Base-by-base conservation (phyloP, 2,329 filamentous ascomycete genomes). In the Alternaria longipes region DNA sequence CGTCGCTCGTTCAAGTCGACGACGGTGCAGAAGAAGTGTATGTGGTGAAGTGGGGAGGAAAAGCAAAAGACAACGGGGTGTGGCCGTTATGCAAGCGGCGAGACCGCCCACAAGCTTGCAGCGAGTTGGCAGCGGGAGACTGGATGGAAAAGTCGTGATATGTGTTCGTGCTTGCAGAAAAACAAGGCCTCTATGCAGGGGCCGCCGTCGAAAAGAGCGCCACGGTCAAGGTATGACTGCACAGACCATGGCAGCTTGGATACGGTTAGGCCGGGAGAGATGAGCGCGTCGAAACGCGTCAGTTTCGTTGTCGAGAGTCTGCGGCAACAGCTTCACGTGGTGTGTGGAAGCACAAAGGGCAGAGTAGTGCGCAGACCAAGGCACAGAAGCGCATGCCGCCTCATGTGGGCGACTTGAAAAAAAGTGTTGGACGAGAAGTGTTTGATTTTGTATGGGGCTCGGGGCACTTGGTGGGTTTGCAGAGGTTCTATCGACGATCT, bases 121-220 rank as follows among this genome's bases (percentile, higher is more conserved):
- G 50, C 38, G 51, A 22, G 59, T 56, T 67, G 65, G 65, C 60
- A 63, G 60, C 58, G 56, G 62, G 56, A 60, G 59, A 59, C 52
- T 64, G 64, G 64, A 56, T 44, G 53, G 56, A 64, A 68, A 66
- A 63, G 68, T 63, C 59, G 65, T 72, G 71, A 71, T 68, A 73
- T 67, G 67, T 71, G 68, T 70, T 68, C 57, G 64, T 71, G 69
- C 68, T 65, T 57, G 55, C 57, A 62, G 60, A 64, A 60, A 59
- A 57, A 58, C 49, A 46, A 52, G 49, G 54, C 28, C 40, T 54
- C 59, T 55, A 65, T 67, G 67, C 70, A 73, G 70, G 70, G 70
- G 69, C 64, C 53, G 69, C 64, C 47, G 52, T 30, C 30, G 24
- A 45, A 45, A 46, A 49, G 52, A 54, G 53, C 34, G 46, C 36